Evolutionary conservation across 805 yeast species (phyloP), one percentile per base, ranked within the genome.

Genomic region (Kuraishia borneana): DNA sequence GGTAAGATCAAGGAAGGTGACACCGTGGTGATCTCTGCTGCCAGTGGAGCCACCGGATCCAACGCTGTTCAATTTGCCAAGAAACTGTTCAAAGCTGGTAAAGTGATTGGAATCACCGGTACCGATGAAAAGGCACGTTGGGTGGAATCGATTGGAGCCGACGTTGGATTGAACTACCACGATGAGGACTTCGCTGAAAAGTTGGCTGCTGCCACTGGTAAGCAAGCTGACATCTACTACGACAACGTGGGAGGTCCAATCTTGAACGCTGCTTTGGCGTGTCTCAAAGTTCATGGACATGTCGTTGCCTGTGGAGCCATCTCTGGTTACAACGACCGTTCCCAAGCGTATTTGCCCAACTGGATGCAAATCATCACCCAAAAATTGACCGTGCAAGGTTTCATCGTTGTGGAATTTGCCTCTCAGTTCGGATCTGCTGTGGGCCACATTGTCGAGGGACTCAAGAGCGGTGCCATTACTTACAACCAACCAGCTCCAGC

Each of bases 21-120:
- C 45, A 58, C 63, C 6, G 60, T 71, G 42, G 53, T 75, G 30
- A 58, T 77, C 30, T 68, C 77, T 14, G 83, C 82, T 37, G 84
- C 84, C 10, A 68, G 78, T 6, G 85, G 85, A 39, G 82, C 83
- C n/a, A 77, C 78, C n/a, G 84, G 84, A 10, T 64, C 73, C 18
- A 54, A 65, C 32, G 69, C 61, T 32, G 69, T 75, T 16, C 83
- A 76, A 49, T 48, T 77, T 9, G 76, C 82, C 28, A 58, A 71
- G 39, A 55, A 65, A 26, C 51, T 70, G 8, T 60, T 68, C 47
- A 68, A 68, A 25, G 78, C 78, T 20, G 53, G 62, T 29, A 68
- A 61, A 42, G 76, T 77, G 18, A 62, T 75, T 47, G 83, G 77
- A 29, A 65, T 75, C 41, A 72, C 82, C 13, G 82, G 83, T 36